Base-by-base conservation (phyloP, 164 flowering plant genomes). In the Kingdonia uniflora region DNA sequence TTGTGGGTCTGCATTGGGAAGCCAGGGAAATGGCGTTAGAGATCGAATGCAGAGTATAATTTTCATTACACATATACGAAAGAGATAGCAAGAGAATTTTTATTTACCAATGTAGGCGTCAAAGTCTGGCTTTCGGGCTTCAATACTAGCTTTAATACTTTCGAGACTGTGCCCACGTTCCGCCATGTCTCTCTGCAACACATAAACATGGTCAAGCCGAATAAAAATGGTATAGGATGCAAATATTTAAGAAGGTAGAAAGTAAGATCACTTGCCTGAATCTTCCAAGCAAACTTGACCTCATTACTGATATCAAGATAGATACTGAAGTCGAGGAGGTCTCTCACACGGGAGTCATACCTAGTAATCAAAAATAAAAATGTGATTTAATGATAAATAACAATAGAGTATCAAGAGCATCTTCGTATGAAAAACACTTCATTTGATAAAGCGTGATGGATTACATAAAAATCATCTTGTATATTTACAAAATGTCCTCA, bases 131-230 rank as follows among this genome's bases (percentile, higher is more conserved):
- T 92, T 92, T 52, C 99, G 66, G 40, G 96, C 99, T 80, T 92
- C 94, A 19, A 92, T 92, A 65, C 99, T 92, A 14, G 96, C 96
- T 63, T 88, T 88, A 63, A 92, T 92, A 69, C 95, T 87, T 52
- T 92, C 99, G 13, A 92, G 86, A 49, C 99, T 92, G 80, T 92
- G 99, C 11, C 99, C 99, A 68, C 99, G 69, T 68, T 92, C 99
- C 11, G 91, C 94, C 99, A 92, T 92, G 81, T 92, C 99, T 64
- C 99, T 84, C 99, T 92, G 71, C 66, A 63, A 29, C 19, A 3
- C 29, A 38, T 17, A 11, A 61, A 56, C 21, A 51, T 46, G 33
- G 26, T 63, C 25, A n/a, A 68, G 58, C 46, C 0, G 2, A 40
- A 53, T 11, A 54, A 43, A 40, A 38, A 40, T 51, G 57, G n/a